phyloP scores from a whole-genome alignment of 306 rosid genomes.

The Begonia peltatifolia region DNA sequence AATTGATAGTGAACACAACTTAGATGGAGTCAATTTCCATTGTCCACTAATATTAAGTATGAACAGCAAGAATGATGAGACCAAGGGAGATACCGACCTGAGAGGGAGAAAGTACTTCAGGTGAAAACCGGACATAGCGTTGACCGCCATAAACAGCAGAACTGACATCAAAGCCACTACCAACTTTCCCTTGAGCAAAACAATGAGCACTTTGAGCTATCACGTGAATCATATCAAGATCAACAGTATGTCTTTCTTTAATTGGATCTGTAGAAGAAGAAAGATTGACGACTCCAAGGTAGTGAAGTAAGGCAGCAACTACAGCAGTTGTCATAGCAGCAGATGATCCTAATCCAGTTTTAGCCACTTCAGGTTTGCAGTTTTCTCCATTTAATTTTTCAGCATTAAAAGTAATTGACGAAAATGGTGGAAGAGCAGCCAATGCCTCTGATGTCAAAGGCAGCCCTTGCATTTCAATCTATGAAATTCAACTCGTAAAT shows the following conservation, averaged over 20 bases:
- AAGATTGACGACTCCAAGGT: slow-evolving; percentile 63
- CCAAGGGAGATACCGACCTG: slow-evolving; percentile 36
- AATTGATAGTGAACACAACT: too few species aligned
- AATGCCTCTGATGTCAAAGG: slow-evolving; percentile 76
- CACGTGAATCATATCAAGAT: slow-evolving; percentile 68
- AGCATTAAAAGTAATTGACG: slow-evolving; percentile 64
- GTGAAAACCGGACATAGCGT: slow-evolving; percentile 91
- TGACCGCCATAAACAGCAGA: slow-evolving; percentile 99
- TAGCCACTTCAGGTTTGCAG: slow-evolving; percentile 90
- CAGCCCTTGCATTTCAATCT: slow-evolving; percentile 78
- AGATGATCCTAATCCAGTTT: slow-evolving; percentile 97
- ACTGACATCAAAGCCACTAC: slow-evolving; percentile 97
- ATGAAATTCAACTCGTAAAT: slow-evolving; percentile 16
- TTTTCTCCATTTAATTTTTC: slow-evolving; percentile 46
- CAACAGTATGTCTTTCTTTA: slow-evolving; percentile 26
- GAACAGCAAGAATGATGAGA: not conserved
- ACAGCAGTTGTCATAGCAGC: slow-evolving; percentile 98
- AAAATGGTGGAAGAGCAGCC: slow-evolving; percentile 74
- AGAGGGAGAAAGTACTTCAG: slow-evolving; percentile 75
- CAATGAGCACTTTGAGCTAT: slow-evolving; percentile 97
- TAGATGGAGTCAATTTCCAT: too few species aligned
- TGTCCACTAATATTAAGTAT: too few species aligned
- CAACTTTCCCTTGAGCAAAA: slow-evolving; percentile 94
- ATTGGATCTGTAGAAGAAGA: slow-evolving; percentile 25
- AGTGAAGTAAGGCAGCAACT: slow-evolving; percentile 92